Conservation (phyloP, 2,329 filamentous ascomycete genomes). For the Zymoseptoria crescenta region DNA sequence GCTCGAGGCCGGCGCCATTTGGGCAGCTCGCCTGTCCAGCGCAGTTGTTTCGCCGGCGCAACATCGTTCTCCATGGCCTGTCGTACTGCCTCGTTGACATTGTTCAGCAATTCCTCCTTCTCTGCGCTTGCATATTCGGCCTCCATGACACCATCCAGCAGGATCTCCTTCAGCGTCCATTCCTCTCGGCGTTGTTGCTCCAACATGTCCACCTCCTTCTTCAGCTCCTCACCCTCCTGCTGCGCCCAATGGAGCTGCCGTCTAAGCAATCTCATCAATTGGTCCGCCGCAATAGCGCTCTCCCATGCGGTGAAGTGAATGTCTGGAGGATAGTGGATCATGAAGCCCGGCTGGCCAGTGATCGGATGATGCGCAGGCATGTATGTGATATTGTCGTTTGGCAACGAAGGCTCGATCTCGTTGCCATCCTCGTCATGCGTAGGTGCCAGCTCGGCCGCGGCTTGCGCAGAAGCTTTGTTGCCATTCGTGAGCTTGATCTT, state of each 20-base stretch:
- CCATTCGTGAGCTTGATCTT: slow-evolving; percentile 37
- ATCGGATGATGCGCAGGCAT: slow-evolving; percentile 53
- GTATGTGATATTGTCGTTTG: slow-evolving; percentile 52
- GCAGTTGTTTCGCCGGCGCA: slow-evolving; percentile 26
- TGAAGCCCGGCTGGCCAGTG: slow-evolving; percentile 42
- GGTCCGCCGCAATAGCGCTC: slow-evolving; percentile 56
- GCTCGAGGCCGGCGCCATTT: slow-evolving; percentile 14
- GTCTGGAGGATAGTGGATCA: slow-evolving; percentile 48
- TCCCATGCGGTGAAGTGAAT: slow-evolving; percentile 59
- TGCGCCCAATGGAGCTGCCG: slow-evolving; percentile 67
- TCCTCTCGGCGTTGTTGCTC: slow-evolving; percentile 62
- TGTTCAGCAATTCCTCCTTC: slow-evolving; percentile 29
- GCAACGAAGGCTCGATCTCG: slow-evolving; percentile 26
- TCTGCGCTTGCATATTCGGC: slow-evolving; percentile 49
- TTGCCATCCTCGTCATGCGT: slow-evolving; percentile 27
- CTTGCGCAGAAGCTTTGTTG: slow-evolving; percentile 17
- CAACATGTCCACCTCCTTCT: slow-evolving; percentile 56
- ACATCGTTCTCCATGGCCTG: slow-evolving; percentile 33
- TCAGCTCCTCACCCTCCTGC: slow-evolving; percentile 56
- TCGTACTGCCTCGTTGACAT: slow-evolving; percentile 26
- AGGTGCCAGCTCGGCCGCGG: slow-evolving; percentile 19
- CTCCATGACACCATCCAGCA: slow-evolving; percentile 70
- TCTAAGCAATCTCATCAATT: slow-evolving; percentile 55
- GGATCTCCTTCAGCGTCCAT: slow-evolving; percentile 71
- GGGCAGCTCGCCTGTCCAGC: slow-evolving; percentile 20